Conservation (phyloP, 192 early-diverging fungal species). For the Chytriomyces confervae region DNA sequence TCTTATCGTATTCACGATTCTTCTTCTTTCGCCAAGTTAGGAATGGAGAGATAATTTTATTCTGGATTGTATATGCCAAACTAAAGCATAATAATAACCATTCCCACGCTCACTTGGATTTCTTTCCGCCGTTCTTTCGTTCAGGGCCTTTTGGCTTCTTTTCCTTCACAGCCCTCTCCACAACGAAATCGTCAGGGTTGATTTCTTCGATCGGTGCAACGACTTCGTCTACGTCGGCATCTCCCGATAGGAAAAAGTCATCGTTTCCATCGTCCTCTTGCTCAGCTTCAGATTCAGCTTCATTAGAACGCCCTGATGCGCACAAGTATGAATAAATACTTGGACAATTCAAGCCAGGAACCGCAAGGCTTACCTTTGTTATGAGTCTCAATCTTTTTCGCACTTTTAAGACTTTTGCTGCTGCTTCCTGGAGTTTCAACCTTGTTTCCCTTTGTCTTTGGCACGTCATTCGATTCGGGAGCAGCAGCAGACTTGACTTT, state of each 20-base stretch:
- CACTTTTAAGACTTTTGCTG: background rate
- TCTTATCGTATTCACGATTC: too few relatives aligned
- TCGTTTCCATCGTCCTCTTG: constrained; percentile 25
- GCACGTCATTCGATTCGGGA: background rate
- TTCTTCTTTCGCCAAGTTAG: too few relatives aligned
- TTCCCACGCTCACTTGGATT: too few relatives aligned
- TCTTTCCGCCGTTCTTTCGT: too few relatives aligned
- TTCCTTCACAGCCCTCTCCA: constrained; percentile 13
- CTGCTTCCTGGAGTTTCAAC: background rate
- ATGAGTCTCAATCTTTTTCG: background rate
- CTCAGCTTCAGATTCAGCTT: background rate
- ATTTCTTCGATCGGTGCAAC: background rate
- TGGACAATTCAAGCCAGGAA: background rate
- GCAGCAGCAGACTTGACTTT: constrained; percentile 8
- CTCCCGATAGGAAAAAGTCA: constrained; percentile 37
- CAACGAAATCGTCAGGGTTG: constrained; percentile 11
- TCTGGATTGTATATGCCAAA: too few relatives aligned
- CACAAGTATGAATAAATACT: background rate
- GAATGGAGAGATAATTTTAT: too few relatives aligned
- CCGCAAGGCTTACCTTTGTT: constrained; percentile 4
- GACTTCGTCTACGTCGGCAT: background rate
- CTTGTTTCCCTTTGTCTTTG: background rate
- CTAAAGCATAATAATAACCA: too few relatives aligned
- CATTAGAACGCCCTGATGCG: background rate
- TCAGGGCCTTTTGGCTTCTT: background rate